These are phyloP conservation scores for Pythium aphanidermatum DNA, from an alignment of 352 stramenopile species.

Conservation along the genomic window DNA sequence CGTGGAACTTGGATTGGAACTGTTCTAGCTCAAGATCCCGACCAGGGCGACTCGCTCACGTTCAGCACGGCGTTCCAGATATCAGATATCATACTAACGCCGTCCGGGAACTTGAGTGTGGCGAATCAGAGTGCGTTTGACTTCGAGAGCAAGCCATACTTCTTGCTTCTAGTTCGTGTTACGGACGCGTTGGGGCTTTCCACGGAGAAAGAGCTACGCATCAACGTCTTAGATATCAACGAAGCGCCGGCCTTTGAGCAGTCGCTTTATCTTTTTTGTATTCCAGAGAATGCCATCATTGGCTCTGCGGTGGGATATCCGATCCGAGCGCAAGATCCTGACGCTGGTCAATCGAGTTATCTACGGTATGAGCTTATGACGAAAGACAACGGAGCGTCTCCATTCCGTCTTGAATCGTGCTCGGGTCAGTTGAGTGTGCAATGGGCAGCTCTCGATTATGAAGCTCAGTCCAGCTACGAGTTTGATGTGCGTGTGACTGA, in stretches of 20 bases:
- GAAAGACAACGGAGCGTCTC: slow-evolving; percentile 28
- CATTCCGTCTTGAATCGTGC: slow-evolving; percentile 50
- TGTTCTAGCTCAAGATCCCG: slow-evolving; percentile 27
- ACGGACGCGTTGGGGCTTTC: slow-evolving; percentile 32
- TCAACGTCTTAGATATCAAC: slow-evolving; percentile 44
- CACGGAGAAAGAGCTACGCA: slow-evolving; percentile 30
- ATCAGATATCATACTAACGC: slow-evolving; percentile 30
- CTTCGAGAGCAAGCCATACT: slow-evolving; percentile 33
- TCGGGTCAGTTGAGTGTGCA: slow-evolving; percentile 44
- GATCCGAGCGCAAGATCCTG: slow-evolving; percentile 40
- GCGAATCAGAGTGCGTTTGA: slow-evolving; percentile 31
- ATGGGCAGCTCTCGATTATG: slow-evolving; percentile 41
- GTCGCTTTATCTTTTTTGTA: slow-evolving; percentile 26
- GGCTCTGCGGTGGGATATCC: slow-evolving; percentile 36
- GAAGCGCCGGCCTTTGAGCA: slow-evolving; percentile 42
- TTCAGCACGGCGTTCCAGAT: slow-evolving; percentile 29
- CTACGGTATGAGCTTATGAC: slow-evolving; percentile 42
- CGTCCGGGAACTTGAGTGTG: slow-evolving; percentile 35
- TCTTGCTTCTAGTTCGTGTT: slow-evolving; percentile 28
- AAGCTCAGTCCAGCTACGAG: slow-evolving; percentile 26
- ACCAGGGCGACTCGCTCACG: slow-evolving; percentile 25
- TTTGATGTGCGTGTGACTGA: slow-evolving; percentile 43
- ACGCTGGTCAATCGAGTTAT: slow-evolving; percentile 34
- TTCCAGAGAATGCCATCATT: slow-evolving; percentile 33
- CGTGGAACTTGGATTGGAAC: slow-evolving; percentile 37